These are phyloP conservation scores for Chloris gayana DNA, from an alignment of 176 grass and related monocot genomes.

Conservation along the genomic window DNA sequence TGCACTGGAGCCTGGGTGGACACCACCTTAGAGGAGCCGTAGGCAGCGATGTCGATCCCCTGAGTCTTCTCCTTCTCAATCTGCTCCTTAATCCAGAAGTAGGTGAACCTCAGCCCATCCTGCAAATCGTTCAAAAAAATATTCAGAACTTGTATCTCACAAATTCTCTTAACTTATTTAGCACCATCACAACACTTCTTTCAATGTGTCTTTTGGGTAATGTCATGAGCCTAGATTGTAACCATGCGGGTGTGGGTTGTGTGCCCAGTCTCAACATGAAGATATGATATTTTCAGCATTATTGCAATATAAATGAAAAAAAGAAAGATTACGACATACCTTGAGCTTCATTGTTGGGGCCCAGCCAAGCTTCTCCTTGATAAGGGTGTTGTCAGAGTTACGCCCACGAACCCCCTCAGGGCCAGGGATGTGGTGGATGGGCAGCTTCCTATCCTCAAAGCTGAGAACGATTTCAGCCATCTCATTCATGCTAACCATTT, in stretches of 20 bases:
- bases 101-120: conserved; percentile 80
- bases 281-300: not conserved
- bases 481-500: conserved; percentile 94
- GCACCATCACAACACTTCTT: not conserved
- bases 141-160: not conserved
- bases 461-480: conserved; percentile 87
- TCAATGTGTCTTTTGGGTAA: not conserved
- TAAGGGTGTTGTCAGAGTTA: conserved; percentile 89
- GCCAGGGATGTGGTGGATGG: conserved; percentile 88
- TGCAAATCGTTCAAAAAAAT: not conserved
- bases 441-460: conserved; percentile 75
- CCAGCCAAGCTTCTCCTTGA: conserved; percentile 94
- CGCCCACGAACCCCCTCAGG: conserved; percentile 81
- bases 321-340: conserved; percentile 37
- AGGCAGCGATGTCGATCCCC: conserved; percentile 49
- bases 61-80: conserved; percentile 67
- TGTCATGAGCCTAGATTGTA: not conserved
- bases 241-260: not conserved
- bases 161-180: not conserved
- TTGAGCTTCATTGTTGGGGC: conserved; percentile 86
- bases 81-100: conserved; percentile 95
- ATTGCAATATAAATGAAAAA: not conserved
- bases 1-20: conserved; percentile 74
- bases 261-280: not conserved
- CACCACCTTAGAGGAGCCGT: conserved; percentile 82